Percentiles rank a stretch among this genome's conserved stretches.
phyloP scores from a whole-genome alignment of 2,329 filamentous ascomycete species.

The Fusarium praegraminearum region DNA sequence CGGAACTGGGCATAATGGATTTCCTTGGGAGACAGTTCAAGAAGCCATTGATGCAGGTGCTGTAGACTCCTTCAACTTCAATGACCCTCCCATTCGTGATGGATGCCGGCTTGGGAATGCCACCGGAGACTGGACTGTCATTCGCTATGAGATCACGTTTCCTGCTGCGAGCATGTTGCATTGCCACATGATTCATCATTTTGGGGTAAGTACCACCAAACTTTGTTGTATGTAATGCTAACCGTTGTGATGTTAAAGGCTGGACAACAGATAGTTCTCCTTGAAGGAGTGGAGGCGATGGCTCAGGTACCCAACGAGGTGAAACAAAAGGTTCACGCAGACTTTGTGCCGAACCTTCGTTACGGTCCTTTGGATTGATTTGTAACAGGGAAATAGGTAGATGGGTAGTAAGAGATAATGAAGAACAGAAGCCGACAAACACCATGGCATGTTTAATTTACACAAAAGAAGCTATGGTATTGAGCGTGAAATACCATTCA shows the following conservation, averaged over 20 bases:
- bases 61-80: not conserved
- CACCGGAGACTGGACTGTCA: not conserved
- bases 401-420: not conserved
- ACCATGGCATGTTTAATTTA: not conserved
- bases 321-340: not conserved
- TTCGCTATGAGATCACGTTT: not conserved
- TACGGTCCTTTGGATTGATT: not conserved
- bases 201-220: not conserved
- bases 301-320: not conserved
- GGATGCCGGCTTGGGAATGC: not conserved
- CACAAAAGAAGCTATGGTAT: not conserved
- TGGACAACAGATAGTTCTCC: not conserved
- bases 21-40: not conserved
- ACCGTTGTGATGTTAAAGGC: not conserved
- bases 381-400: not conserved
- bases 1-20: not conserved
- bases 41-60: not conserved
- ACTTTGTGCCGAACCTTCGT: not conserved
- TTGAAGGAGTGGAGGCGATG: not conserved
- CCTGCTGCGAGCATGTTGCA: not conserved
- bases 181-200: constrained; percentile 1
- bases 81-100: not conserved
- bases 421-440: no score
- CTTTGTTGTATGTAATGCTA: not conserved
- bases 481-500: not conserved